Evolutionary conservation across 139 green algal genomes (phyloP), one percentile per base, ranked within the genome.

Genomic region (Dunaliella primolecta): DNA sequence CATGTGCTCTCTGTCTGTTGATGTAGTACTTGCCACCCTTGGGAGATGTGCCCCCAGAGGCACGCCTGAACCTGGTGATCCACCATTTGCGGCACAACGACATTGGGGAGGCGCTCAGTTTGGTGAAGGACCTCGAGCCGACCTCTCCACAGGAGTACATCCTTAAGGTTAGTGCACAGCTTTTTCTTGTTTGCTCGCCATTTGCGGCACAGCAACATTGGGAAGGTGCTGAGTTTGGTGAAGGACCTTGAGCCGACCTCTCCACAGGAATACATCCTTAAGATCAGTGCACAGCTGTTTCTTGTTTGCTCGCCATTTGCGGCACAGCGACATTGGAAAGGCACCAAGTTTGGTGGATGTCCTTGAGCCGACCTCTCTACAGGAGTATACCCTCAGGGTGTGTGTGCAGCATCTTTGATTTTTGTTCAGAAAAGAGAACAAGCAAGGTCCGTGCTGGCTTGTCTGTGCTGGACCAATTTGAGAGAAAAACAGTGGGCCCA

Each of bases 381-480:
- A 93, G 34, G 95, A 97, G 88, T 96, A 96, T 87, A 97, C 97
- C 75, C 91, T 96, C 33, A 96, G 95, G 92, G 91, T 92, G 23
- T 71, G 75, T 35, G 33, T 81, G n/a, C 29, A 84, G 20, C 15
- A 74, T 75, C 21, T 84, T 84, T 77, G 15, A 11, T 24, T n/a
- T n/a, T 74, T 21, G 21, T 24, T 74, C 91, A 24, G 21, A 74
- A 74, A 21, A n/a, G 57, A n/a, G 57, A 74, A 74, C 57, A 74
- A n/a, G 21, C 57, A 74, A 74, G 21, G 21, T 74, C 57, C 21
- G 24, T 74, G 57, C 57, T 74, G 57, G 57, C 57, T 24, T 36
- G 76, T n/a, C 1, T 57, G 76, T 57, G 76, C 32, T 1, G 15
- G 20, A 81, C 3, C 3, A 24, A n/a, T 23, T 11, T 36, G 76